Conservation (phyloP, 2,329 filamentous ascomycete genomes). For the Helminthosporium solani region DNA sequence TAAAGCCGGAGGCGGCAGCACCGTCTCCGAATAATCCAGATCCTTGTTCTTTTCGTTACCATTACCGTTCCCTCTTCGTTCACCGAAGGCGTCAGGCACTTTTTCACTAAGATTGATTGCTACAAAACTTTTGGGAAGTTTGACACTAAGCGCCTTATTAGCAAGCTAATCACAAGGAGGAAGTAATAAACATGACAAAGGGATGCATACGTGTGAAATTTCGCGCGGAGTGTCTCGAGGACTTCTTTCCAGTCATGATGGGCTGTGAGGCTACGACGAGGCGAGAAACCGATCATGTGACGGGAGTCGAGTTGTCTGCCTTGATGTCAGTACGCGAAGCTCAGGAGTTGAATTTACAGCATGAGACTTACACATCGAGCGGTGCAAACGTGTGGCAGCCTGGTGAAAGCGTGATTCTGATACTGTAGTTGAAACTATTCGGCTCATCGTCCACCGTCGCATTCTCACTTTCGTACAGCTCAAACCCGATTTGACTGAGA, state of each 20-base stretch:
- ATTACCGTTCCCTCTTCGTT: slow-evolving; percentile 21
- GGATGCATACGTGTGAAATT: slow-evolving; percentile 86
- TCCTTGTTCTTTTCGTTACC: neutral
- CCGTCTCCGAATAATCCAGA: neutral
- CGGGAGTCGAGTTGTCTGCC: slow-evolving; percentile 79
- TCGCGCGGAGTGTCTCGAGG: slow-evolving; percentile 90
- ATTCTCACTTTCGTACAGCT: slow-evolving; percentile 93
- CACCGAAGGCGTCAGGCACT: slow-evolving; percentile 47
- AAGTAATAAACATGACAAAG: neutral
- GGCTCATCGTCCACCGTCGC: slow-evolving; percentile 58
- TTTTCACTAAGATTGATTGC: slow-evolving; percentile 54
- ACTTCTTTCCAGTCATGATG: slow-evolving; percentile 96
- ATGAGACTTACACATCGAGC: slow-evolving; percentile 67
- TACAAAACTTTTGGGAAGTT: slow-evolving; percentile 53
- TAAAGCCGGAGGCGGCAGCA: neutral
- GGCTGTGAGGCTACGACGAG: slow-evolving; percentile 82
- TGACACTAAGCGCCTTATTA: slow-evolving; percentile 49
- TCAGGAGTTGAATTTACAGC: neutral
- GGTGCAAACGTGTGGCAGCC: slow-evolving; percentile 97
- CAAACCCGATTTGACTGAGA: slow-evolving; percentile 95
- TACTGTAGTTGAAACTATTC: slow-evolving; percentile 86
- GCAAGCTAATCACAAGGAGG: no score
- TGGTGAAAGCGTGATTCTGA: slow-evolving; percentile 92
- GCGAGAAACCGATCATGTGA: slow-evolving; percentile 92
- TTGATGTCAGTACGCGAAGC: slow-evolving; percentile 9